These are phyloP conservation scores for Cinnamomum micranthum DNA, from an alignment of 164 flowering plant genomes.

Conservation along the genomic window DNA sequence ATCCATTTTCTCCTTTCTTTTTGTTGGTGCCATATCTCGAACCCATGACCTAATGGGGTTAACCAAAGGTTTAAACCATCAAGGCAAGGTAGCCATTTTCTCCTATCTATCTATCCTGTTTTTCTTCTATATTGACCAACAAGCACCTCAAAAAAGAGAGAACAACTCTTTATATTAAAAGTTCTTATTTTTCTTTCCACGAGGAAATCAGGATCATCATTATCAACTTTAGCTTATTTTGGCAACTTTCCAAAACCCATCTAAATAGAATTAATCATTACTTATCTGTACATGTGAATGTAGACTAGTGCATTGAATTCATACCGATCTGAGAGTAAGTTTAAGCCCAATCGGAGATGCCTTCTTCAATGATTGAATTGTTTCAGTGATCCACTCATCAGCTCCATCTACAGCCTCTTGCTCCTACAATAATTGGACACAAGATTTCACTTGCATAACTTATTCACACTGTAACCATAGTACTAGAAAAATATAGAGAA, in stretches of 20 bases:
- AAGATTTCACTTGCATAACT: background rate
- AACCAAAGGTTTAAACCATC: too few species aligned
- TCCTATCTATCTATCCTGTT: too few species aligned
- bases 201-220: background rate
- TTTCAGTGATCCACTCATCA: constrained; percentile 52
- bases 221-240: background rate
- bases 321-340: constrained; percentile 71
- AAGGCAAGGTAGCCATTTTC: too few species aligned
- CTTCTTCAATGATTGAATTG: constrained; percentile 51
- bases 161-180: too few species aligned
- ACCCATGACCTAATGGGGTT: too few species aligned
- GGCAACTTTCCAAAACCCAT: background rate
- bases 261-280: background rate
- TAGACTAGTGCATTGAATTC: background rate
- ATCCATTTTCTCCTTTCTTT: too few species aligned
- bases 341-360: constrained; percentile 89
- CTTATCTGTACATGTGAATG: background rate
- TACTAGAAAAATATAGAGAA: too few species aligned
- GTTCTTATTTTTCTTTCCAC: background rate
- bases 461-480: too few species aligned
- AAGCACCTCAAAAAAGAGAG: too few species aligned
- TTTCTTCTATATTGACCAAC: too few species aligned
- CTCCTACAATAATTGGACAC: constrained; percentile 34
- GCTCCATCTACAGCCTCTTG: constrained; percentile 28
- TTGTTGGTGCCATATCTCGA: too few species aligned